A percentile compares a stretch with the other conserved stretches of the same genome.
Evolutionary conservation across 164 flowering plant genomes (phyloP).

Genomic region (Magnolia officinalis): DNA sequence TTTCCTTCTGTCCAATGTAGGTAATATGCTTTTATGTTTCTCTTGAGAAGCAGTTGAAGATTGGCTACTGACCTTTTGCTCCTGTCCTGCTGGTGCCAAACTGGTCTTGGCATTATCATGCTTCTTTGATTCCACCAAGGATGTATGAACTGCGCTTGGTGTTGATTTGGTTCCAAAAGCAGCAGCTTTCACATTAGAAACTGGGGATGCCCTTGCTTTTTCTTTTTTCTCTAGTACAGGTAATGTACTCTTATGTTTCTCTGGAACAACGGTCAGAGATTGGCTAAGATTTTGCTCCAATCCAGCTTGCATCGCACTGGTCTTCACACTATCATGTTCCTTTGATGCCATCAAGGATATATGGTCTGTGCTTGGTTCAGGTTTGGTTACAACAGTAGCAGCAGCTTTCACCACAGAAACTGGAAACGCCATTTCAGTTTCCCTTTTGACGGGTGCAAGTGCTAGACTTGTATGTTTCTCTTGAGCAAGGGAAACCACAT

Average conservation of each 20-base stretch:
- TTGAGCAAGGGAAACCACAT: slow-evolving; percentile 24
- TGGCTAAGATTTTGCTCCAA: not conserved
- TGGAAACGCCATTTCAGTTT: not conserved
- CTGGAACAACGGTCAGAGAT: not conserved
- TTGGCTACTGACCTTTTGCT: not conserved
- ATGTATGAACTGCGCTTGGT: not conserved
- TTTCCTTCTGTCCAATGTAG: not conserved
- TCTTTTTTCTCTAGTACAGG: not conserved
- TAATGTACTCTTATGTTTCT: not conserved
- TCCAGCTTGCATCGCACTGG: not conserved
- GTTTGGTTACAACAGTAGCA: not conserved
- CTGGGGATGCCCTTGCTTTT: not conserved
- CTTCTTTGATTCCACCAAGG: not conserved
- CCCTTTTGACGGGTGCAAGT: not conserved
- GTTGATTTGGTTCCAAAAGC: not conserved
- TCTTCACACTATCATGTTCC: no score
- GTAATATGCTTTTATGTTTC: not conserved
- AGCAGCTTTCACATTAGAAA: not conserved
- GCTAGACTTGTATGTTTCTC: slow-evolving; percentile 1
- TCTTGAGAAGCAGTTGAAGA: slow-evolving; percentile 11
- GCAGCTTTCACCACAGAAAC: not conserved
- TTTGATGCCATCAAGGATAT: no score
- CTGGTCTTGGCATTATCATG: not conserved
- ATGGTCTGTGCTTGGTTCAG: not conserved
- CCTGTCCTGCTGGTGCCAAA: not conserved